Evolutionary conservation across 2,329 filamentous ascomycete genomes (phyloP).

Genomic region (Colletotrichum euphorbiae): DNA sequence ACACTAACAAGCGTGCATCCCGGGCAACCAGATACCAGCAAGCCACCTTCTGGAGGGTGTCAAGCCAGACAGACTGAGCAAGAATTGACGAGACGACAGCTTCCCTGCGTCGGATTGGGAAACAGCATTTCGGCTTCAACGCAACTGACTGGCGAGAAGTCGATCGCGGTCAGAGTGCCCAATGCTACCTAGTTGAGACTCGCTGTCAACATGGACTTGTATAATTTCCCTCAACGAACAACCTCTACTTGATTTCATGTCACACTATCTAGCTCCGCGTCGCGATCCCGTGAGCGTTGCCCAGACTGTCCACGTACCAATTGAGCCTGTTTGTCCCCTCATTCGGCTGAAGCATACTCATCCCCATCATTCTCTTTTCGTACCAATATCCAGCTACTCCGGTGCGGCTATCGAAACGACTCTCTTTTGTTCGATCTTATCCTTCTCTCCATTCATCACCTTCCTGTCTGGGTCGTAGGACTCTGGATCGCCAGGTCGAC

Average conservation of each 20-base stretch:
- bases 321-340: background rate
- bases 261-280: background rate
- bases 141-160: too few relatives aligned
- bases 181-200: too few relatives aligned
- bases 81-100: too few relatives aligned
- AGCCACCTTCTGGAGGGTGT: background rate
- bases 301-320: background rate
- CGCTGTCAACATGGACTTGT: too few relatives aligned
- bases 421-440: background rate
- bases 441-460: background rate
- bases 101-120: too few relatives aligned
- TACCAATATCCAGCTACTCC: background rate
- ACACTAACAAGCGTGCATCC: slow-evolving; percentile 1
- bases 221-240: too few relatives aligned
- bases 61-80: too few relatives aligned
- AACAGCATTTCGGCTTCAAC: too few relatives aligned
- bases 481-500: slow-evolving; percentile 14
- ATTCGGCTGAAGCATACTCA: background rate
- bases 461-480: slow-evolving; percentile 12
- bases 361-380: background rate
- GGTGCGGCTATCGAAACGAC: background rate
- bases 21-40: background rate
- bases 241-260: background rate
- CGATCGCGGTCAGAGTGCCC: too few relatives aligned
- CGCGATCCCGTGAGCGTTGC: background rate